These are phyloP conservation scores for Venturia oleaginea DNA, from an alignment of 2,329 filamentous ascomycete species.

Conservation along the genomic window DNA sequence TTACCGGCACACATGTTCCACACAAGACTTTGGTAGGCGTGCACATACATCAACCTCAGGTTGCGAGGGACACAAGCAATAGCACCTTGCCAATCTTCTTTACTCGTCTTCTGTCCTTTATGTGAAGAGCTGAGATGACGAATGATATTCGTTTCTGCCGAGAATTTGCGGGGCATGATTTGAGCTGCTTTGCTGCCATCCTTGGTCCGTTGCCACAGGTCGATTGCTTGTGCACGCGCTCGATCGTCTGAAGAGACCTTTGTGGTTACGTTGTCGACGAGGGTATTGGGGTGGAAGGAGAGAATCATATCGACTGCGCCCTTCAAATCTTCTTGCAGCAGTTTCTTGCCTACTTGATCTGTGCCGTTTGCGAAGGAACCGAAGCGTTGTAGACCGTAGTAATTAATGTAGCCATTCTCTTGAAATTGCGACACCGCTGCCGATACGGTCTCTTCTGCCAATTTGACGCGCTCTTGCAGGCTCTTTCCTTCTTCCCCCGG, in stretches of 20 bases:
- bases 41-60: constrained; percentile 86
- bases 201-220: constrained; percentile 58
- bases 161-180: constrained; percentile 69
- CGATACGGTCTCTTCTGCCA: constrained; percentile 43
- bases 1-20: constrained; percentile 83
- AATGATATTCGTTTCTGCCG: constrained; percentile 70
- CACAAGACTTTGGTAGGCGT: constrained; percentile 89
- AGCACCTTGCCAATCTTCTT: constrained; percentile 70
- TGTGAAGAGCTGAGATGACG: constrained; percentile 54
- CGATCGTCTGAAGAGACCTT: constrained; percentile 64
- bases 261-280: constrained; percentile 34
- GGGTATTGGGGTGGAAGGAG: constrained; percentile 56
- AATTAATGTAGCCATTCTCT: constrained; percentile 84
- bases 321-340: constrained; percentile 73
- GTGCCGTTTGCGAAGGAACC: constrained; percentile 82
- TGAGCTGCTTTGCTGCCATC: constrained; percentile 52
- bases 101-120: constrained; percentile 35
- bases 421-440: constrained; percentile 58
- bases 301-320: constrained; percentile 72
- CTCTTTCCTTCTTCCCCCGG: constrained; percentile 32
- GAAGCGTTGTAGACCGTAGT: constrained; percentile 95
- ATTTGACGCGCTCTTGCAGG: constrained; percentile 29
- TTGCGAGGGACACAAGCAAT: constrained; percentile 71
- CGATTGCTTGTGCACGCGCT: constrained; percentile 67
- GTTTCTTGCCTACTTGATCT: constrained; percentile 72